phyloP scores from a whole-genome alignment of 208 protist genomes.

The Trypanosoma congolense region DNA sequence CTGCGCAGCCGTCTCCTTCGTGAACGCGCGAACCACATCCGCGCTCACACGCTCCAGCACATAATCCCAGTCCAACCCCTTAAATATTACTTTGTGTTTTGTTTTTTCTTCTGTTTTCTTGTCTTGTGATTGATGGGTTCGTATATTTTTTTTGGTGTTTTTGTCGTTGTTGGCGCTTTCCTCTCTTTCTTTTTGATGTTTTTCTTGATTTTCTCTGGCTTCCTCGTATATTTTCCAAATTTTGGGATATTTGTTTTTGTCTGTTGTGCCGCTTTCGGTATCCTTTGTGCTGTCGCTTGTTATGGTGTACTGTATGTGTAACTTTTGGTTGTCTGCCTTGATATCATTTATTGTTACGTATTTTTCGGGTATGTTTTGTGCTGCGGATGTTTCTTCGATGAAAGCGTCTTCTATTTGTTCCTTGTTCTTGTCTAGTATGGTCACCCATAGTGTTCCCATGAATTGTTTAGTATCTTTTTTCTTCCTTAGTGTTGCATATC shows the following conservation, averaged over 20 bases:
- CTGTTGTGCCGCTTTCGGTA: background rate
- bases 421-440: background rate
- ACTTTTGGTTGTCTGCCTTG: background rate
- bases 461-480: background rate
- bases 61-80: constrained; percentile 10
- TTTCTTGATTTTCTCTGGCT: constrained; percentile 20
- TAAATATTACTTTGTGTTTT: constrained; percentile 3
- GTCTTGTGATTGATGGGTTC: too few relatives aligned
- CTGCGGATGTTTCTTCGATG: background rate
- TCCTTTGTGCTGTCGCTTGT: background rate
- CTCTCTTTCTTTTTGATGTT: constrained; percentile 53
- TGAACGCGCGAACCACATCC: background rate
- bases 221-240: constrained; percentile 55
- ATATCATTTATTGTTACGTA: background rate
- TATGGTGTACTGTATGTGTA: background rate
- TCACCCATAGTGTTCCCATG: background rate
- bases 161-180: too few relatives aligned
- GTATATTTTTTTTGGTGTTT: too few relatives aligned
- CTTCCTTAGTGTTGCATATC: background rate
- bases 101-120: background rate
- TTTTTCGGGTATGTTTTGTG: background rate
- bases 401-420: background rate
- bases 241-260: constrained; percentile 39
- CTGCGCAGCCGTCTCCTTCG: background rate
- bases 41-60: background rate